These are phyloP conservation scores for Aspergillus haitiensis DNA, from an alignment of 495 filamentous ascomycete genomes.

Conservation along the genomic window DNA sequence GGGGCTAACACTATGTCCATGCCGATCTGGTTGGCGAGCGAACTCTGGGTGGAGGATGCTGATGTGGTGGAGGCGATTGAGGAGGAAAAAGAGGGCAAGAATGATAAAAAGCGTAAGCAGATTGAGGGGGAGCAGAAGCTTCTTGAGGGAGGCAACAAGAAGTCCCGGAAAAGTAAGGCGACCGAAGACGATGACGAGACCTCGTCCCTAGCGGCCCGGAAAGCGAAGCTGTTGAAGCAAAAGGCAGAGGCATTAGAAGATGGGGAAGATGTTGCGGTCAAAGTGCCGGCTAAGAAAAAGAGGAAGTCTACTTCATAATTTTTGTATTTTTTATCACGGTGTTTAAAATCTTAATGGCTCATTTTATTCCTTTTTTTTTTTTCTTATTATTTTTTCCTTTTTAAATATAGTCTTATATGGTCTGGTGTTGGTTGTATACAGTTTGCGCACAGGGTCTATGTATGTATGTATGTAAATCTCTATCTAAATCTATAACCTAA, in stretches of 20 bases:
- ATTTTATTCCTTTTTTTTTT: constrained; percentile 23
- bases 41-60: constrained; percentile 81
- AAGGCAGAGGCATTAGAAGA: constrained; percentile 51
- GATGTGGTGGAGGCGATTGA: constrained; percentile 69
- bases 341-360: constrained; percentile 29
- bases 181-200: constrained; percentile 50
- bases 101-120: constrained; percentile 66
- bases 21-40: constrained; percentile 86
- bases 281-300: constrained; percentile 43
- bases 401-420: neutral
- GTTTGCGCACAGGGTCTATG: no score
- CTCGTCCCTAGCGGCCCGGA: constrained; percentile 53
- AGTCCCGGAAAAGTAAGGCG: constrained; percentile 49
- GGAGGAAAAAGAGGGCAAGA: constrained; percentile 47
- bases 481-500: no score
- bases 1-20: constrained; percentile 79
- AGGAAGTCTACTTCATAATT: constrained; percentile 46
- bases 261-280: constrained; percentile 26
- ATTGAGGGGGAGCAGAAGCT: constrained; percentile 56
- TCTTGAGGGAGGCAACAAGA: constrained; percentile 56
- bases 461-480: no score
- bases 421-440: no score
- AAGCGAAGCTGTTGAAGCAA: constrained; percentile 58
- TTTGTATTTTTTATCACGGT: constrained; percentile 14
- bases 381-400: neutral